Evolutionary conservation across 2,329 filamentous ascomycete species (phyloP), one percentile per base, ranked within the genome.

Genomic region (Penicillium sp.): DNA sequence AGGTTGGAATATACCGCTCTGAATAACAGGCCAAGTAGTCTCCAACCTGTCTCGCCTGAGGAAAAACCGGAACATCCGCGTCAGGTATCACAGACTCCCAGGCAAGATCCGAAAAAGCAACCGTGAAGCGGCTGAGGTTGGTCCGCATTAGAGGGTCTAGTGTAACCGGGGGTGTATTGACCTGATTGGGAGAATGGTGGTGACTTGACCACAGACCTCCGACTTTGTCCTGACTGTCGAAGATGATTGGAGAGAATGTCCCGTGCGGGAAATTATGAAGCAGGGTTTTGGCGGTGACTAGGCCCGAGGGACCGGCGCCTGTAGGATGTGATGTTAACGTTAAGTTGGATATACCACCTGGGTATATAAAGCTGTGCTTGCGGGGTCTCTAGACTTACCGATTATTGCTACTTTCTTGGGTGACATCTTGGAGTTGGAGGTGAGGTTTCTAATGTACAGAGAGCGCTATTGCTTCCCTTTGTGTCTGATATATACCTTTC

Each of bases 51-150:
- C 88, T 91, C 0, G 90, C 91, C 38, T 82, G 85, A 1, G 91
- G 91, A 48, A 94, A 87, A 72, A 88, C 81, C 1, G 88, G 86
- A 1, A 79, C 75, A 4, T 73, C 74, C 1, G 17, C 7, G 6
- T 80, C 75, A 9, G 50, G 58, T 23, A 78, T 63, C 0, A 80
- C 76, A 5, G 74, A 75, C 3, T 82, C 79, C 90, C 90, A 96
- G 6, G 89, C 83, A 25, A 91, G 72, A 69, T 93, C 91, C 2
- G 73, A 75, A 39, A 75, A 75, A 0, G 67, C 64, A 62, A 94
- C 86, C 0, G 89, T 91, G 72, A 91, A 90, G 45, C 83, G 83
- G 75, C 89, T 92, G 67, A 93, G 85, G 70, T 96, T 96, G 1
- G 73, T 75, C 21, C 67, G 66, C 71, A 75, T 74, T 4, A 84